A percentile compares a stretch with the other conserved stretches of the same genome.
Conservation (phyloP, 2,329 filamentous ascomycete genomes). For the Alternaria panax region DNA sequence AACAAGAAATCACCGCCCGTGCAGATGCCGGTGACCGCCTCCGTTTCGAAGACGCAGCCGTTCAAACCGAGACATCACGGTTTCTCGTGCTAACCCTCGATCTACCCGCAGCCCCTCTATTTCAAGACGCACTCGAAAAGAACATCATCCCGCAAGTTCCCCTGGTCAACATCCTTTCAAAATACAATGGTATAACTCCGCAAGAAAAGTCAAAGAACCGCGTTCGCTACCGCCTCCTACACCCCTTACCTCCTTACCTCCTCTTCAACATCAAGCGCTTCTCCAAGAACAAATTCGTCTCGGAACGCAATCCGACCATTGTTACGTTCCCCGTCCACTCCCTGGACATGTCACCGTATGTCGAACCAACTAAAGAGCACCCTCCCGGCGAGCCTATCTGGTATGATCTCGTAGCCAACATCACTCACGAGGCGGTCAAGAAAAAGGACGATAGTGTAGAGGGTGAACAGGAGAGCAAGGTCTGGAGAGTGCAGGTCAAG, state of each 20-base stretch:
- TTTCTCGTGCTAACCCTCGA: conserved; percentile 95
- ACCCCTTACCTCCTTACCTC: conserved; percentile 89
- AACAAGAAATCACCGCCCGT: conserved; percentile 89
- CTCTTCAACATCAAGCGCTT: conserved; percentile 98
- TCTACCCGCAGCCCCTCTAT: conserved; percentile 87
- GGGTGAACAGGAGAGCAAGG: conserved; percentile 88
- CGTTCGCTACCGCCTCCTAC: conserved; percentile 85
- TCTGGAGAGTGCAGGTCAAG: conserved; percentile 91
- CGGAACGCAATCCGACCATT: conserved; percentile 95
- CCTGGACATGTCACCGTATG: conserved; percentile 88
- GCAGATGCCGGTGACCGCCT: conserved; percentile 86
- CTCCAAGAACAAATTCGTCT: conserved; percentile 93
- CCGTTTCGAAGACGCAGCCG: conserved; percentile 90
- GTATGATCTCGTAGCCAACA: conserved; percentile 96
- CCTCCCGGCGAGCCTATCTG: conserved; percentile 81
- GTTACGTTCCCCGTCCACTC: conserved; percentile 90
- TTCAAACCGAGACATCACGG: conserved; percentile 76
- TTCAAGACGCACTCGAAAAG: conserved; percentile 91
- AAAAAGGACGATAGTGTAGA: conserved; percentile 82
- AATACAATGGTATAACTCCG: conserved; percentile 88
- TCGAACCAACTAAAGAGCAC: conserved; percentile 81
- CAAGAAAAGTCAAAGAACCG: conserved; percentile 91
- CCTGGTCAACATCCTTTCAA: conserved; percentile 75
- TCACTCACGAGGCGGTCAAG: conserved; percentile 84
- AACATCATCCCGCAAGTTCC: conserved; percentile 97